Base-by-base conservation (phyloP, 495 filamentous ascomycete species). In the Penicillium soppii region DNA sequence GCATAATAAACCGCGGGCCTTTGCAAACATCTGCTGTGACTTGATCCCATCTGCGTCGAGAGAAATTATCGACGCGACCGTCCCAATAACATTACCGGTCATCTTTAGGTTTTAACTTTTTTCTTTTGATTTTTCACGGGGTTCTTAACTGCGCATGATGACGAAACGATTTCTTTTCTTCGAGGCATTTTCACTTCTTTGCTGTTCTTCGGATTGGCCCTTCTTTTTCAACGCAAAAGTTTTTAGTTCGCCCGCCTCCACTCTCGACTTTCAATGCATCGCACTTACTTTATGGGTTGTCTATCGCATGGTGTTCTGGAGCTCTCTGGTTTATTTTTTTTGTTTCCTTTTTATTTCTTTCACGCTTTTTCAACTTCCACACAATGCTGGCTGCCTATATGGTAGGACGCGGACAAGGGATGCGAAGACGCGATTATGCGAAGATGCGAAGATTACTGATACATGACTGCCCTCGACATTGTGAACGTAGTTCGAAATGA, bases 1-100 rank as follows among this genome's bases (percentile, higher is more conserved):
- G 71, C 51, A 57, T 55, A 52, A 75, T 75, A 75, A 75, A 75
- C 71, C 71, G 71, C 71, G 65, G 56, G 58, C 36, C 6, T 36
- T 56, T 44, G 42, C 43, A 5, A 46, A 33, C 43, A 35, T 56
- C 40, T 42, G 45, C 15, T 52, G 43, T 49, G 32, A 17, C 21
- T 47, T 15, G 25, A 7, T 12, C 12, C 36, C 46, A 36, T 29
- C 17, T 41, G 16, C 15, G 32, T 56, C 56, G 55, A 36, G 48
- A 56, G 45, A 46, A 53, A 59, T 54, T 30, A 55, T 62, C 53
- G 58, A 54, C 19, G 40, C 41, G 53, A 35, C 46, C 26, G 27
- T 49, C 19, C 26, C 26, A 10, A 21, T 51, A 48, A 17, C 30
- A 15, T 44, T 50, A 50, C n/a, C 35, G 50, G 50, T 51, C 47